Percentiles rank a stretch among this genome's conserved stretches.
These are phyloP conservation scores for Drechslerella dactyloides DNA, from an alignment of 2,329 filamentous ascomycete species.

Conservation along the genomic window DNA sequence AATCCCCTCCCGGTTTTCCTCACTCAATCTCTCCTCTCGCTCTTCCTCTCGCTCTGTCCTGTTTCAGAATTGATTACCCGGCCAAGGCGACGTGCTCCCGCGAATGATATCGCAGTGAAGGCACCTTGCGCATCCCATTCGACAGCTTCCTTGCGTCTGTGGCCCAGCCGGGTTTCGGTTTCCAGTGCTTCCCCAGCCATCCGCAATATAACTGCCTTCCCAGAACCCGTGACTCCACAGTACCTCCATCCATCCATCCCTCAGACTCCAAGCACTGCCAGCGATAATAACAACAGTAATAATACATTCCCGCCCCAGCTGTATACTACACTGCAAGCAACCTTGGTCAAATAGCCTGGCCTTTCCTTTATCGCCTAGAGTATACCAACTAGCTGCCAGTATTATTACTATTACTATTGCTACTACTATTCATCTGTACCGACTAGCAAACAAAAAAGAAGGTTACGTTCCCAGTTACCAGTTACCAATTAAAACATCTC, in stretches of 20 bases:
- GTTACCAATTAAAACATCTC: slow-evolving; percentile 7
- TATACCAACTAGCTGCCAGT: slow-evolving; percentile 36
- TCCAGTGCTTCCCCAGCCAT: slow-evolving; percentile 48
- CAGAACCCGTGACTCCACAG: slow-evolving; percentile 26
- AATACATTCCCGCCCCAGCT: slow-evolving; percentile 11
- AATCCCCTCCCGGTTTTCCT: slow-evolving; percentile 11
- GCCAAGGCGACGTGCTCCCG: slow-evolving; percentile 37
- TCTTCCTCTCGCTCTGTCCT: slow-evolving; percentile 25
- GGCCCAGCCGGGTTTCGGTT: slow-evolving; percentile 20
- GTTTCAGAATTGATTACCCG: slow-evolving; percentile 50
- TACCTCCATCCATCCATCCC: not conserved
- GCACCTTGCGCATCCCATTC: slow-evolving; percentile 46
- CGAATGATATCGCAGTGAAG: slow-evolving; percentile 44
- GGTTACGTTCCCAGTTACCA: not conserved
- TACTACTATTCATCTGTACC: not conserved
- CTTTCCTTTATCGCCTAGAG: slow-evolving; percentile 44
- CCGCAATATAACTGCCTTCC: slow-evolving; percentile 30
- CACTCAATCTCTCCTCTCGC: slow-evolving; percentile 17
- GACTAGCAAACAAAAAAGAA: slow-evolving; percentile 9
- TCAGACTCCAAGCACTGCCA: slow-evolving; percentile 16
- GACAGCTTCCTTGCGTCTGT: slow-evolving; percentile 50
- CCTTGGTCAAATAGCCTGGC: slow-evolving; percentile 3
- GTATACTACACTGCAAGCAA: slow-evolving; percentile 47
- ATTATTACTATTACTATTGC: slow-evolving; percentile 30
- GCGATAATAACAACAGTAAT: slow-evolving; percentile 13